Conservation (phyloP, 176 grass and related monocot species). For the Eremochloa ophiuroides region DNA sequence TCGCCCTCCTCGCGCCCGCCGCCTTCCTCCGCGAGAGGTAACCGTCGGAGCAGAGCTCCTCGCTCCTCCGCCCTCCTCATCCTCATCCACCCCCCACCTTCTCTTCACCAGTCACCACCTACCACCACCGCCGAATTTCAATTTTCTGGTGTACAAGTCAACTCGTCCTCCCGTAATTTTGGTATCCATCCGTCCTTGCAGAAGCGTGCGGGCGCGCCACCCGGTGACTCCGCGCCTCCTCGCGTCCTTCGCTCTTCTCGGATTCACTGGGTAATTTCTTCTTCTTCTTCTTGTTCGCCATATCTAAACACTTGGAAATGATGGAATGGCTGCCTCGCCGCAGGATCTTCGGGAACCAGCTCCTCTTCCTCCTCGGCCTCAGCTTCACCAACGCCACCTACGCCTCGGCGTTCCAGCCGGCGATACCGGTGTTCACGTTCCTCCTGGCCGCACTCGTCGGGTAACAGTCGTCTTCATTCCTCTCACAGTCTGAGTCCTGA, state of each 20-base stretch:
- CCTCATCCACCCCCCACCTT: neutral
- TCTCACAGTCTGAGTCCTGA: neutral
- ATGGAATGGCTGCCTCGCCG: neutral
- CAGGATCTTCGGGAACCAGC: slow-evolving; percentile 94
- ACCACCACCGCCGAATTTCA: neutral
- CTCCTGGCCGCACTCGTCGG: slow-evolving; percentile 61
- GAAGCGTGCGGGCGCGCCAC: slow-evolving; percentile 37
- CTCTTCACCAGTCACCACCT: neutral
- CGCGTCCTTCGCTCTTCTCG: slow-evolving; percentile 73
- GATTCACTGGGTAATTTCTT: slow-evolving; percentile 65
- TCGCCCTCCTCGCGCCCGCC: slow-evolving; percentile 65
- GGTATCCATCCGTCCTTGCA: slow-evolving; percentile 4
- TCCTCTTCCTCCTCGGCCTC: slow-evolving; percentile 85
- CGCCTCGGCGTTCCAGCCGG: slow-evolving; percentile 84
- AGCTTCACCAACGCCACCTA: slow-evolving; percentile 86
- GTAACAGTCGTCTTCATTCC: neutral
- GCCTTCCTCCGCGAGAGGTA: slow-evolving; percentile 75
- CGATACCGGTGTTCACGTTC: slow-evolving; percentile 90
- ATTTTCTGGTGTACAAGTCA: neutral
- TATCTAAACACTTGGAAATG: neutral
- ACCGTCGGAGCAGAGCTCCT: too few relatives aligned
- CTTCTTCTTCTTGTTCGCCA: neutral
- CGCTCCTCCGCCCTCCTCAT: neutral
- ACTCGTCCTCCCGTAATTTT: neutral
- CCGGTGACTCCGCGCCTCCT: slow-evolving; percentile 57